Evolutionary conservation across 202 grass and related monocot species (phyloP), one percentile per base, ranked within the genome.

Genomic region (Carex arenaria): DNA sequence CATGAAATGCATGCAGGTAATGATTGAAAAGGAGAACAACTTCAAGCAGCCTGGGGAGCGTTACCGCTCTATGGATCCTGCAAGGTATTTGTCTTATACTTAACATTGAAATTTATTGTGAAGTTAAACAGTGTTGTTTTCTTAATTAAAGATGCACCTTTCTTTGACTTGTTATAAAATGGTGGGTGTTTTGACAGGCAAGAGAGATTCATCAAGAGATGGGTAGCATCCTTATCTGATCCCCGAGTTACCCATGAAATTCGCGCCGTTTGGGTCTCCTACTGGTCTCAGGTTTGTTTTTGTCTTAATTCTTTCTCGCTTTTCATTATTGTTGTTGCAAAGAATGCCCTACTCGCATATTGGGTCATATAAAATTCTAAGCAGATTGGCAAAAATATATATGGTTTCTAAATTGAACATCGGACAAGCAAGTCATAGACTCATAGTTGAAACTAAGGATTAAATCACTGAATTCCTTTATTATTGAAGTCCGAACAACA

Each of bases 41-140:
- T 98, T 98, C 83, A 98, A 98, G 96, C 96, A 98, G 78, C 96
- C 96, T 5, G 93, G 96, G n/a, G 96, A 98, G 86, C 91, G 96
- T 85, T 98, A 92, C 81, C 93, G 93, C 77, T 85, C 93, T 22
- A 89, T 82, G 86, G 91, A 87, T 73, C 55, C 96, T 28, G 89
- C 93, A 72, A 94, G 94, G 94, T 97, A 28, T 83, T 47, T 81
- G n/a, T 19, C 31, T 71, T 45, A 43, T 19, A 17, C 3, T 82
- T 79, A 40, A 4, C n/a, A 20, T 78, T 67, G 55, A 61, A 83
- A 57, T 65, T 64, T 4, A 38, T 59, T 60, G 53, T 9, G 49
- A 57, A 60, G 52, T 72, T 84, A 11, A 55, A 79, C 23, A 78
- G n/a, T 77, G 6, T 54, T 75, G 17, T 61, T 72, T 23, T 43